Evolutionary conservation across 768 basidiomycete species (phyloP).

Genomic region (Boletus pseudo-olivaceus): DNA sequence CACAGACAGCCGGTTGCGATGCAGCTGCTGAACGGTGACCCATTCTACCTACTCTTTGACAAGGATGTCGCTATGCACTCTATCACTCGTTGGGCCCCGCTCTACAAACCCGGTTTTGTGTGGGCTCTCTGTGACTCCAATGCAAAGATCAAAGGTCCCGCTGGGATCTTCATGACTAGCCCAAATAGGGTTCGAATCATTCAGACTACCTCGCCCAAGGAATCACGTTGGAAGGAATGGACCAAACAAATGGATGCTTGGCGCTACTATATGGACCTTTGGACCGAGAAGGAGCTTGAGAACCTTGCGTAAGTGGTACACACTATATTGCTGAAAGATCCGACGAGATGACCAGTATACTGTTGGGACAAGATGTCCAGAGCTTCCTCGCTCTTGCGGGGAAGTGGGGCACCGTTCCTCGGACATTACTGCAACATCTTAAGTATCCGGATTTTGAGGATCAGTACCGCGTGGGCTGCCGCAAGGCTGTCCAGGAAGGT

Average conservation of each 20-base stretch:
- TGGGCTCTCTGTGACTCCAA: too few species aligned
- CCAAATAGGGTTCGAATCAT: too few species aligned
- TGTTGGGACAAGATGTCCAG: neutral
- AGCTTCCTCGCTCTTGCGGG: neutral
- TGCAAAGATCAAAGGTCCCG: too few species aligned
- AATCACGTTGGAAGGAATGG: too few species aligned
- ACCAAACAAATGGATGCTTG: too few species aligned
- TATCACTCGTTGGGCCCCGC: too few species aligned
- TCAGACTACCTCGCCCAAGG: too few species aligned
- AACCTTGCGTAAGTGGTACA: neutral
- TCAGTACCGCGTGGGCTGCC: neutral
- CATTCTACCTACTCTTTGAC: too few species aligned
- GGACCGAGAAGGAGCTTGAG: neutral
- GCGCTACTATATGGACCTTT: neutral
- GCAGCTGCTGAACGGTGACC: too few species aligned
- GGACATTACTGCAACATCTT: neutral
- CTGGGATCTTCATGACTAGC: too few species aligned
- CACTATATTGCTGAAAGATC: neutral
- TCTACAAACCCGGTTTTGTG: neutral
- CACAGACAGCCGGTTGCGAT: too few species aligned
- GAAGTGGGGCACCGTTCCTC: neutral
- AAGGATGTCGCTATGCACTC: too few species aligned
- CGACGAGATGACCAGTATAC: neutral
- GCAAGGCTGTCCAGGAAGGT: neutral
- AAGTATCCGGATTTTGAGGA: rapidly evolving